These are phyloP conservation scores for Zygotorulaspora florentina DNA, from an alignment of 805 yeast genomes.

Conservation along the genomic window DNA sequence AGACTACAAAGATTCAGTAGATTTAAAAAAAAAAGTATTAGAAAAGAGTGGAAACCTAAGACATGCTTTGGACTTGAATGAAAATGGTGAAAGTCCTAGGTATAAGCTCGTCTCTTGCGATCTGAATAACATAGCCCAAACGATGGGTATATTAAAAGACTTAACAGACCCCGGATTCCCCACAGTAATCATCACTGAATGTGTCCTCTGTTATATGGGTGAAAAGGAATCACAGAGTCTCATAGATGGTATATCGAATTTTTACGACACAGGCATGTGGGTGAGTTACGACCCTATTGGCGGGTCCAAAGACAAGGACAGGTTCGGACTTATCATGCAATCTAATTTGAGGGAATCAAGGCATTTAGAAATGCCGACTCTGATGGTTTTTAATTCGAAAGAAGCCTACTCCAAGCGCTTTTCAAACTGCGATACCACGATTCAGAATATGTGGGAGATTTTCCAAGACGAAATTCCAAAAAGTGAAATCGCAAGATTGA, in stretches of 20 bases:
- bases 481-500: conserved; percentile 40
- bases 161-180: conserved; percentile 33
- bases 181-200: conserved; percentile 53
- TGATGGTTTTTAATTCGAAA: conserved; percentile 39
- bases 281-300: conserved; percentile 60
- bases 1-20: conserved; percentile 47
- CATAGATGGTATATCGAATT: conserved; percentile 33
- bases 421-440: conserved; percentile 3
- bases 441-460: conserved; percentile 37
- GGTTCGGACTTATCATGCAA: conserved; percentile 53
- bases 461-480: conserved; percentile 32
- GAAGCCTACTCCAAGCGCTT: conserved; percentile 27
- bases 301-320: conserved; percentile 39
- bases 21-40: conserved; percentile 37
- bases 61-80: conserved; percentile 4
- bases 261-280: conserved; percentile 26
- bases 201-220: conserved; percentile 51
- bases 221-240: conserved; percentile 40
- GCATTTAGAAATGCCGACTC: conserved; percentile 41
- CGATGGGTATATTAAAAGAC: conserved; percentile 26
- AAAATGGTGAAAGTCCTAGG: conserved; percentile 25
- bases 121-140: conserved; percentile 29
- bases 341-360: conserved; percentile 47
- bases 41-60: conserved; percentile 8
- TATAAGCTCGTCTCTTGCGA: conserved; percentile 35